Base-by-base conservation (phyloP, 768 basidiomycete species). In the Jaapia argillacea region DNA sequence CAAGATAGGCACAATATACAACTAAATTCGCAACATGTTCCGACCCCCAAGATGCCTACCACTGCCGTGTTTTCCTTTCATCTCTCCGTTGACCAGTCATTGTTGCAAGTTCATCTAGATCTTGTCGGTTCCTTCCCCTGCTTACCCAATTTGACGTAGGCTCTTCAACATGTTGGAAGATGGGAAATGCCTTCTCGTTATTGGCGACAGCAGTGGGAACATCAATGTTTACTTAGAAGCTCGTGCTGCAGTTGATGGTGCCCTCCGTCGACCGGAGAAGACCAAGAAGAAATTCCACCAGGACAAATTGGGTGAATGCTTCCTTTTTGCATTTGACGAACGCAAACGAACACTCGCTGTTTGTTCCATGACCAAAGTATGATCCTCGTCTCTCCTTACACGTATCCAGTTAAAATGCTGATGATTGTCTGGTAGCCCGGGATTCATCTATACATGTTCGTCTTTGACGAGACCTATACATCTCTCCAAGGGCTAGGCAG, bases 321-420 rank as follows among this genome's bases (percentile, higher is more conserved):
- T 65, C 37, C n/a, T 71, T 5, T 42, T 78, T 3, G 63, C 77
- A 0, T 76, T 68, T 45, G 75, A 80, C 37, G 76, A 79, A 49
- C 54, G 59, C 6, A 73, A 67, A 47, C 66, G 70, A 2, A 65
- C 71, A 55, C 50, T 80, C 16, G 66, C 67, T 0, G 45, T 78
- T 0, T 69, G 74, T 43, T 59, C 67, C 4, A 52, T 63, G 0
- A 59, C n/a, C n/a, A 59, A 4, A 75, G 68, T 60, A 75, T 68
- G 18, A 2, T 43, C 31, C n/a, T 16, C 37, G 20, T 45, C 16
- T 7, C 31, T 24, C 4, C 22, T 21, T 36, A 4, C 41, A 28
- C 3, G 10, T 16, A 18, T 22, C 20, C 21, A 6, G 31, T 33
- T 14, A 24, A 13, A 37, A 4, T 3, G 33, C 36, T 6, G 26